Evolutionary conservation across 2,329 filamentous ascomycete genomes (phyloP), one percentile per base, ranked within the genome.

Genomic region (Cadophora luteo-olivacea): DNA sequence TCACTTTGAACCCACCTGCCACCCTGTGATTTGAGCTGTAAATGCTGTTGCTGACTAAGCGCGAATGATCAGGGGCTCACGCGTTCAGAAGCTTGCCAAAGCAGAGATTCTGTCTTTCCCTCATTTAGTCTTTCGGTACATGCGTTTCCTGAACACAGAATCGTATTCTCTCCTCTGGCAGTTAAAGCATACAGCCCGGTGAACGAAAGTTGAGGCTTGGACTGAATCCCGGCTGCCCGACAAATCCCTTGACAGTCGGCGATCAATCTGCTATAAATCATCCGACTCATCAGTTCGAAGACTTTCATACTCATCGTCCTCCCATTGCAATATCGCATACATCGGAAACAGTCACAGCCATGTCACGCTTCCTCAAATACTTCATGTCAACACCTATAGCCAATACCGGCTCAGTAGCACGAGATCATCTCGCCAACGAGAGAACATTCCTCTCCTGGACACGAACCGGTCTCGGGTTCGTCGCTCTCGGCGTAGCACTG

Each of bases 361-460:
- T 73, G 70, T 69, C 68, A 25, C 69, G 68, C 12, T 24, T 73
- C 55, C 41, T 72, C 60, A 73, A 70, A 68, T 57, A 66, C 52
- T n/a, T 75, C 58, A 58, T 49, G 22, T 38, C 73, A 33, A 41
- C 64, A 19, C 66, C 72, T 8, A 69, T 75, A 36, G 60, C 70
- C 57, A 85, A 85, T 76, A 84, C 81, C 9, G 84, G 84, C 66
- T 84, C 81, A 14, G 79, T 83, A 33, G 83, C 84, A 11, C 81
- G 83, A 45, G 84, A 86, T 71, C 81, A 85, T 62, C 80, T 85
- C 19, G 84, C 84, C 25, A 81, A 80, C 61, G 84, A 86, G 72
- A 81, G 83, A 12, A 87, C 83, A 2, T 85, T 84, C 72, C 80
- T 86, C 24, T 82, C 84, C 36, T 86, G 84, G 84, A 81, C 83